Evolutionary conservation across 306 rosid genomes (phyloP).

Genomic region (Cucurbita maxima): DNA sequence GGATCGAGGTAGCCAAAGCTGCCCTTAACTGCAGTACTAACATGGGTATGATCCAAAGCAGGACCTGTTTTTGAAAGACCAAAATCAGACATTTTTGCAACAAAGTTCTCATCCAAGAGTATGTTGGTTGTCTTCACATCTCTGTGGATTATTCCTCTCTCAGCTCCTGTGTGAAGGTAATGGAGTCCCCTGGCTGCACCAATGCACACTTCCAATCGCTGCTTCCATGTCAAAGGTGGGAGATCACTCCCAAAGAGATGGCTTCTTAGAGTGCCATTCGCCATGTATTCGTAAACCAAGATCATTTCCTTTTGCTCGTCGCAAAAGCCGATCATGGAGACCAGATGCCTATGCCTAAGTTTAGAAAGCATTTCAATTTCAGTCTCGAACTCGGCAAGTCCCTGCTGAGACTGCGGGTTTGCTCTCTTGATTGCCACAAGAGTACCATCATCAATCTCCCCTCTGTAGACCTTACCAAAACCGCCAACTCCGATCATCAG

Average conservation of each 20-base stretch:
- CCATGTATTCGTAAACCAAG: constrained; percentile 91
- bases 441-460: constrained; percentile 65
- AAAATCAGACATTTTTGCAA: constrained; percentile 88
- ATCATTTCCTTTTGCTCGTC: constrained; percentile 92
- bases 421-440: constrained; percentile 75
- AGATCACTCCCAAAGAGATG: constrained; percentile 78
- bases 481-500: constrained; percentile 91
- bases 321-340: constrained; percentile 86
- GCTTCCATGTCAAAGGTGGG: constrained; percentile 73
- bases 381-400: constrained; percentile 78
- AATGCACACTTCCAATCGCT: constrained; percentile 74
- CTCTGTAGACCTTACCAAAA: constrained; percentile 89
- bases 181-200: constrained; percentile 96
- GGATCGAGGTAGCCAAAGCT: constrained; percentile 96
- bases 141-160: constrained; percentile 81
- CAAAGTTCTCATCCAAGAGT: constrained; percentile 63
- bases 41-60: constrained; percentile 79
- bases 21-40: constrained; percentile 95
- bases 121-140: constrained; percentile 96
- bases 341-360: constrained; percentile 87
- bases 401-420: constrained; percentile 83
- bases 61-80: constrained; percentile 92
- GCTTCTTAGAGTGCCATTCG: constrained; percentile 82
- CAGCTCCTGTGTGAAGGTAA: constrained; percentile 91
- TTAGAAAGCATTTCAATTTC: constrained; percentile 99